Conservation (phyloP, 345 rosid species). For the Arabidopsis arenosa region DNA sequence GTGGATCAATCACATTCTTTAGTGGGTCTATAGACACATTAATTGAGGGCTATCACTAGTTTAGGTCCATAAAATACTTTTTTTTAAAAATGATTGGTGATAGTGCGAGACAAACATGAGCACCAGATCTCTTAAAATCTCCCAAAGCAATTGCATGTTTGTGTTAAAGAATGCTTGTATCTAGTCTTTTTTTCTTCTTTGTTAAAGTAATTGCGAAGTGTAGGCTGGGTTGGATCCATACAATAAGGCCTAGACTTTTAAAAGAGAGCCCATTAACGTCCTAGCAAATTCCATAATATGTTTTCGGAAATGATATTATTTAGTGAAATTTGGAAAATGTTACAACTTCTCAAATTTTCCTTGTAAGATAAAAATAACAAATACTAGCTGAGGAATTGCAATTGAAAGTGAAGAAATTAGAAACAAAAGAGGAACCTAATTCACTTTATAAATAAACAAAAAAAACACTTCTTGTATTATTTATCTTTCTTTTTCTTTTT, state of each 20-base stretch:
- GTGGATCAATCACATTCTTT: constrained; percentile 29
- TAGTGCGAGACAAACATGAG: not conserved
- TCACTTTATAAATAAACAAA: not conserved
- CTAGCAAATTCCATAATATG: not conserved
- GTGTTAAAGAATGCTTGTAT: not conserved
- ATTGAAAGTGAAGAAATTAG: not conserved
- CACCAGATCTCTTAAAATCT: not conserved
- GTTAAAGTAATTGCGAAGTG: not conserved
- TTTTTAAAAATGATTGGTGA: not conserved
- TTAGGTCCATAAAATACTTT: not conserved
- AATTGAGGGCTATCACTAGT: constrained; percentile 11
- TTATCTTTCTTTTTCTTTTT: too few relatives aligned
- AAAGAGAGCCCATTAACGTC: constrained; percentile 19
- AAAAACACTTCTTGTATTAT: not conserved
- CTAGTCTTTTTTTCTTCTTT: not conserved
- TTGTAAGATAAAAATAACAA: not conserved
- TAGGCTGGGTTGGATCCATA: constrained; percentile 4
- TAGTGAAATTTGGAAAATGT: not conserved
- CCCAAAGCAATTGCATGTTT: not conserved
- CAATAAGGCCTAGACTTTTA: not conserved
- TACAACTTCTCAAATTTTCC: not conserved
- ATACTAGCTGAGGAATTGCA: not conserved
- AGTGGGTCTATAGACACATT: constrained; percentile 6
- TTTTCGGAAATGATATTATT: not conserved
- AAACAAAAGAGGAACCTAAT: not conserved